Percentiles rank a stretch among this genome's conserved stretches.
Conservation (phyloP, 495 filamentous ascomycete genomes). For the Bacidia gigantensis region DNA sequence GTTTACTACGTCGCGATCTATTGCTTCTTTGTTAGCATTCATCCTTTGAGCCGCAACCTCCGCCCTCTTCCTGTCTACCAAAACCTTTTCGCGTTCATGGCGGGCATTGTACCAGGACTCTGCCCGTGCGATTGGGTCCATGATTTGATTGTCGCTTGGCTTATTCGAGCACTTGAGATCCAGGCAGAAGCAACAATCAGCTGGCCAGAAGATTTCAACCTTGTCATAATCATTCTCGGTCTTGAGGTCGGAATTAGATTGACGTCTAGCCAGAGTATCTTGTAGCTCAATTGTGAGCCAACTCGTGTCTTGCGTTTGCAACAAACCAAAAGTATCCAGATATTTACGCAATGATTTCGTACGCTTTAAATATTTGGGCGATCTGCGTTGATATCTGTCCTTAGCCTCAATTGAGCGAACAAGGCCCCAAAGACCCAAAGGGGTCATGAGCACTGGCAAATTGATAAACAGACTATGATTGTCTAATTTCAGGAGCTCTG, state of each 20-base stretch:
- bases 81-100: slow-evolving; percentile 3
- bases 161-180: not conserved
- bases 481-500: not conserved
- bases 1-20: slow-evolving; percentile 3
- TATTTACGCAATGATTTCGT: not conserved
- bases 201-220: slow-evolving; percentile 31
- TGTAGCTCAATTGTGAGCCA: not conserved
- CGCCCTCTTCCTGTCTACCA: slow-evolving; percentile 28
- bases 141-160: not conserved
- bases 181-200: slow-evolving; percentile 34
- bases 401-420: not conserved
- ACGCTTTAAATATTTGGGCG: too few relatives aligned
- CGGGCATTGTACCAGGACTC: slow-evolving; percentile 50
- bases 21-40: slow-evolving; percentile 35
- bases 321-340: not conserved
- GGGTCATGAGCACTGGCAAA: not conserved
- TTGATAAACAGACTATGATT: not conserved
- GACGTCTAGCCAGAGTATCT: not conserved
- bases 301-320: not conserved
- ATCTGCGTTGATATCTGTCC: too few relatives aligned
- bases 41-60: slow-evolving; percentile 31
- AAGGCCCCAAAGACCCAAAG: not conserved
- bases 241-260: not conserved
- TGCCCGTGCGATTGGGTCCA: slow-evolving; percentile 52
- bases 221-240: not conserved